phyloP scores from a whole-genome alignment of 2,329 filamentous ascomycete species.

The Venturia asperata region DNA sequence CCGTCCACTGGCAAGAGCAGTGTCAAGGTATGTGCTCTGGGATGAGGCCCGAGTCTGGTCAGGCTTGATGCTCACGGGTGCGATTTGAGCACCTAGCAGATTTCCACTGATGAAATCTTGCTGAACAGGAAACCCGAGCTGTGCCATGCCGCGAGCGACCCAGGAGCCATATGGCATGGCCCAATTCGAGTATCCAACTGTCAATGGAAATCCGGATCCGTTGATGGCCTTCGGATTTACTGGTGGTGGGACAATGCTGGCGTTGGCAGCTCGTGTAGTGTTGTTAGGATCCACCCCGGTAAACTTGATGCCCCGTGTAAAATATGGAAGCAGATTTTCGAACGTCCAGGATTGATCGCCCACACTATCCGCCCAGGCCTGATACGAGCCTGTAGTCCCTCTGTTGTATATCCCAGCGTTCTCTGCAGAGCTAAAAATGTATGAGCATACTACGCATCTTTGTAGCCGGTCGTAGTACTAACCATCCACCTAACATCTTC shows the following conservation, averaged over 20 bases:
- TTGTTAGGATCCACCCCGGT: conserved; percentile 26
- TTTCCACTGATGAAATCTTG: conserved; percentile 15
- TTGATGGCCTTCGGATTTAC: conserved; percentile 20
- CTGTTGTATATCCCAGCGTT: conserved; percentile 19
- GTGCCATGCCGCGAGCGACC: conserved; percentile 11
- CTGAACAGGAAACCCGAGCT: conserved; percentile 2
- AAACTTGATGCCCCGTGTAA: conserved; percentile 27
- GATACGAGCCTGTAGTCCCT: conserved; percentile 14
- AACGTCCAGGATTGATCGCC: conserved; percentile 29
- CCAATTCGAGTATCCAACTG: conserved; percentile 15
- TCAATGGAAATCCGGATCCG: conserved; percentile 14
- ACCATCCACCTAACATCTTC: conserved; percentile 25
- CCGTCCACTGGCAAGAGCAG: conserved; percentile 1
- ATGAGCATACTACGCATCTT: not conserved
- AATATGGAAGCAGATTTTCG: conserved; percentile 28
- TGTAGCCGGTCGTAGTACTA: not conserved
- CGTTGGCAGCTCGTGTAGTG: conserved; percentile 25
- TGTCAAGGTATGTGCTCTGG: not conserved
- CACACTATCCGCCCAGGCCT: conserved; percentile 28
- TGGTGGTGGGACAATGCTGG: conserved; percentile 22
- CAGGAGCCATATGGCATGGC: conserved; percentile 15
- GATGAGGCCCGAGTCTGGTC: conserved; percentile 16
- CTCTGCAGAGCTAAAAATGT: conserved; percentile 6
- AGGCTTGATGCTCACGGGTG: conserved; percentile 4
- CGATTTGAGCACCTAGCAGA: conserved; percentile 5